Conservation (phyloP, 2,329 filamentous ascomycete species). For the Verticillium klebahnii region DNA sequence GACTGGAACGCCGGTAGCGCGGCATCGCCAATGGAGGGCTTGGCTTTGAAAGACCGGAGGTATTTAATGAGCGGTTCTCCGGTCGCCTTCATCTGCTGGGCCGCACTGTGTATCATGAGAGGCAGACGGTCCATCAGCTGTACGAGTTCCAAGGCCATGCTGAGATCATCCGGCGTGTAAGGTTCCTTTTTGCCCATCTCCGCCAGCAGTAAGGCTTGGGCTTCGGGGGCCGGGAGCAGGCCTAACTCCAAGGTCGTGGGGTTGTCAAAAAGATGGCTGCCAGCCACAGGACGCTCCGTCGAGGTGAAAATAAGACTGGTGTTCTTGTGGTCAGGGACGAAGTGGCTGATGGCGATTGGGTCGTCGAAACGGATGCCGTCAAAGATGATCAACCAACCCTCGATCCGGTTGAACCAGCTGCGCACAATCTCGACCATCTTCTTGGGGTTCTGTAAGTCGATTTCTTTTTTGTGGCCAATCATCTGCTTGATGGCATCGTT, state of each 20-base stretch:
- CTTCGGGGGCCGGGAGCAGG: constrained; percentile 50
- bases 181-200: constrained; percentile 57
- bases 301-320: constrained; percentile 67
- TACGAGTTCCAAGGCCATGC: constrained; percentile 57
- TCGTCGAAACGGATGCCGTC: constrained; percentile 62
- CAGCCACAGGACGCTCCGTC: constrained; percentile 51
- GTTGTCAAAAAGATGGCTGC: constrained; percentile 54
- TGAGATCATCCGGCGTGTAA: constrained; percentile 46
- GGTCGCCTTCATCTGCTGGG: constrained; percentile 56
- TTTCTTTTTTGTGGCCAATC: constrained; percentile 26
- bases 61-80: constrained; percentile 59
- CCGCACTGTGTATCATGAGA: constrained; percentile 63
- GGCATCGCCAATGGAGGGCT: constrained; percentile 42
- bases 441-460: constrained; percentile 30
- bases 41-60: constrained; percentile 50
- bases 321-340: constrained; percentile 59
- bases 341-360: constrained; percentile 46
- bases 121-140: constrained; percentile 60
- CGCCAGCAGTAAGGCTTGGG: constrained; percentile 55
- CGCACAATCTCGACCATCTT: constrained; percentile 54
- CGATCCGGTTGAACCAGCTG: constrained; percentile 55
- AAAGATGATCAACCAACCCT: constrained; percentile 64
- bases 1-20: constrained; percentile 41
- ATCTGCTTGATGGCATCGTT: constrained; percentile 44
- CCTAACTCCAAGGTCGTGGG: constrained; percentile 52